Conservation (phyloP, 176 grass and related monocot species). For the Coix lacrymajobi region DNA sequence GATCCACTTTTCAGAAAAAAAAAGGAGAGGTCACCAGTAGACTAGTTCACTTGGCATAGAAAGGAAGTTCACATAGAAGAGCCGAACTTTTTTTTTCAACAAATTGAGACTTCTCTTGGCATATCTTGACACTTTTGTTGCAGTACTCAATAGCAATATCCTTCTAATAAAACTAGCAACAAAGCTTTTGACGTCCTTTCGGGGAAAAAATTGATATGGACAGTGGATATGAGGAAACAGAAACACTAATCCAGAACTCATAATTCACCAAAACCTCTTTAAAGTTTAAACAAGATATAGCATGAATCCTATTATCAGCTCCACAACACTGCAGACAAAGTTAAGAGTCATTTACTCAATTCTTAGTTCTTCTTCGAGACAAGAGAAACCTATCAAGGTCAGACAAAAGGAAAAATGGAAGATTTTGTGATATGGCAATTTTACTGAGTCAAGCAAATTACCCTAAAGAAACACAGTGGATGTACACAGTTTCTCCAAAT, state of each 20-base stretch:
- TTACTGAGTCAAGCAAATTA: neutral
- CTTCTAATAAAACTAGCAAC: neutral
- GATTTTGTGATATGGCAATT: neutral
- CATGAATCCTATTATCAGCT: neutral
- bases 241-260: neutral
- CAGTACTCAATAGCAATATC: neutral
- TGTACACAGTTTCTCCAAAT: neutral
- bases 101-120: neutral
- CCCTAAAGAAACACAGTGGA: neutral
- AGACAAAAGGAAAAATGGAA: neutral
- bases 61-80: neutral
- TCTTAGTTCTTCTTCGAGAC: neutral
- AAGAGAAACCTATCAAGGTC: neutral
- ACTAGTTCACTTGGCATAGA: neutral
- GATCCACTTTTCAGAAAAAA: neutral
- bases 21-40: neutral
- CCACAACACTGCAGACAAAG: neutral
- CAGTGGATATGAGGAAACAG: neutral
- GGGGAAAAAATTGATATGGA: neutral
- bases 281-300: neutral
- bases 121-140: neutral
- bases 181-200: neutral
- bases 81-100: neutral
- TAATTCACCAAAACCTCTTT: neutral
- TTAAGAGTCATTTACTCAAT: conserved; percentile 1